Evolutionary conservation across 2,329 filamentous ascomycete genomes (phyloP), one percentile per base, ranked within the genome.

Genomic region (Sporothrix schenckii): DNA sequence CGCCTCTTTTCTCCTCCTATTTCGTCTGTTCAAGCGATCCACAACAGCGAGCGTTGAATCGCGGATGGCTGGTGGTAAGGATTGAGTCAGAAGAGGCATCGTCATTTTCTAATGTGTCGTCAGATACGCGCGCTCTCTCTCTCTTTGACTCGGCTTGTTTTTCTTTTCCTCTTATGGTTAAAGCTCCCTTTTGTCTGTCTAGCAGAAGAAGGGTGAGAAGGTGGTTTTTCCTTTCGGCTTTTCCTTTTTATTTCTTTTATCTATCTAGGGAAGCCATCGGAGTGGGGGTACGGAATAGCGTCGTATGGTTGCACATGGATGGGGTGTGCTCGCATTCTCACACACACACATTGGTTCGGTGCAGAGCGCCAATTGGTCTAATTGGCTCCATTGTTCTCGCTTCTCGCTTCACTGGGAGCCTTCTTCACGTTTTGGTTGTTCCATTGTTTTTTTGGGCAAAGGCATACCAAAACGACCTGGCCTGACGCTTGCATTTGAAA

Each of bases 11-110:
- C 50, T 1, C 14, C 24, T 53, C 5, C n/a, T 41, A 58, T 58
- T 49, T 68, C 39, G 39, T 52, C 24, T 21, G 3, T 49, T 68
- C 49, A 4, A 39, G 52, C 49, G 52, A 68, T 44, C 66, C 53
- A n/a, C 30, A 47, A 19, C n/a, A 7, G 5, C 10, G 34, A 9
- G 4, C n/a, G 10, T 44, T 7, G 10, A 24, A 24, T 39, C n/a
- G 54, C 2, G 1, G 1, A 21, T n/a, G 2, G 27, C 34, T 34
- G 34, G 34, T 34, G 34, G 6, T 6, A 34, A 34, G 7, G 34
- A 9, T 34, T 34, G 34, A 9, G 34, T 9, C 5, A 34, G 34
- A 1, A 34, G 6, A 34, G 34, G 34, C 34, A 34, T 9, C 34
- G 5, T 34, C 7, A 9, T 34, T 34, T 34, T 34, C 7, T 34